Evolutionary conservation across 345 rosid species (phyloP), one percentile per base, ranked within the genome.

Genomic region (Moricandia arvensis): DNA sequence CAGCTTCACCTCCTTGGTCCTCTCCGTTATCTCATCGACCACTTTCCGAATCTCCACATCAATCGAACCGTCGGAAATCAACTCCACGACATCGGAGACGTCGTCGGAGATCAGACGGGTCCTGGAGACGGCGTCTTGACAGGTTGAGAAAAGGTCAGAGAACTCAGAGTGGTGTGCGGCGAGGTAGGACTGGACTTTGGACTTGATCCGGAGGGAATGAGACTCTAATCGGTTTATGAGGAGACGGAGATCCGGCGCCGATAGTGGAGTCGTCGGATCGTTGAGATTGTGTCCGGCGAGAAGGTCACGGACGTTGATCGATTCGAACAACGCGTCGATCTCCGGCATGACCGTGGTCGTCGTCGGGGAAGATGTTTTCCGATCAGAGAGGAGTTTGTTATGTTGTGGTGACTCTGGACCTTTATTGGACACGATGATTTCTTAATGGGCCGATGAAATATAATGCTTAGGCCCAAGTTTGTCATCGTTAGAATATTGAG

Each of bases 191-290:
- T 83, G 90, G 79, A 95, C 98, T 80, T 85, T 91, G 54, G 96
- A 90, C 76, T 90, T 92, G 80, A 95, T 90, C 62, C 86, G 90
- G 3, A 86, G 91, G 68, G 99, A 92, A 73, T 92, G 98, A 16
- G 97, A 86, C 68, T 95, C 98, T 43, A 95, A 93, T 29, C 90
- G 87, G 59, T 76, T 75, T 74, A 85, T 86, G 49, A 95, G 90
- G 80, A 95, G 99, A 72, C 97, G 99, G 78, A 95, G 99, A 86
- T 95, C 99, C 24, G 98, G 98, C 49, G 97, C 93, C 26, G 99
- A 83, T 47, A 95, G 90, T 1, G 97, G 98, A 13, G 96, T 82
- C 15, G 87, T 81, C 0, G 92, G 89, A 74, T 95, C 99, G 49
- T 84, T 73, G 26, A 89, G 87, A 83, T 95, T 96, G 74, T 86